Conservation (phyloP, 2,329 filamentous ascomycete species). For the Phialophora expanda region DNA sequence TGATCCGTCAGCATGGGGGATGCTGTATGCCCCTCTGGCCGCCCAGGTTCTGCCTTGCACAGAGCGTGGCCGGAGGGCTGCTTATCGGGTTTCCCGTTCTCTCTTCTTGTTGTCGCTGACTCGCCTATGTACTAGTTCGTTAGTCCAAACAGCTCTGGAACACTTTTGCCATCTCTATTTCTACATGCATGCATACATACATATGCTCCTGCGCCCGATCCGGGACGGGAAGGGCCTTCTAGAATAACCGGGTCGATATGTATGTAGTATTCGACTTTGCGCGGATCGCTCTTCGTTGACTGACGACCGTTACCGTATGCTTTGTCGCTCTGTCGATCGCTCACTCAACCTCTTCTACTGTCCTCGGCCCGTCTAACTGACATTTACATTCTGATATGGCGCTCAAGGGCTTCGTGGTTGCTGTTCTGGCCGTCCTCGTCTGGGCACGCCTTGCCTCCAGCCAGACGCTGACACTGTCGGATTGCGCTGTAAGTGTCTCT, state of each 20-base stretch:
- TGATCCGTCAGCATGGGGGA: background rate
- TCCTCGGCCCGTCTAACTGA: background rate
- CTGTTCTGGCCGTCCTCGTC: background rate
- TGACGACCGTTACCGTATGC: background rate
- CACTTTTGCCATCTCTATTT: background rate
- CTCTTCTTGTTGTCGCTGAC: background rate
- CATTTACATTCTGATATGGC: slow-evolving; percentile 1
- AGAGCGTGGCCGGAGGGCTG: background rate
- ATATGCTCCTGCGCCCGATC: background rate
- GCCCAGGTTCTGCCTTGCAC: slow-evolving; percentile 2
- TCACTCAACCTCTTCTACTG: too few species aligned
- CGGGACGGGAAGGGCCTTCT: background rate
- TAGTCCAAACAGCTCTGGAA: slow-evolving; percentile 15
- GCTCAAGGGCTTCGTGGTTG: background rate
- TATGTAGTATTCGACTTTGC: background rate
- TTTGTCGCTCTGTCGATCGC: background rate
- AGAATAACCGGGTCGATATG: background rate
- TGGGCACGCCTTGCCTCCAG: background rate
- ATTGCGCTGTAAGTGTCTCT: slow-evolving; percentile 16
- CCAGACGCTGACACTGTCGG: slow-evolving; percentile 15
- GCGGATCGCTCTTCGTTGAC: background rate
- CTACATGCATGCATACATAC: background rate
- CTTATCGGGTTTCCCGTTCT: background rate
- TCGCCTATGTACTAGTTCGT: background rate
- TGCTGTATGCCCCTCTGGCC: background rate